A percentile compares a stretch with the other conserved stretches of the same genome.
phyloP scores from a whole-genome alignment of 306 rosid species.

The Datisca glomerata region DNA sequence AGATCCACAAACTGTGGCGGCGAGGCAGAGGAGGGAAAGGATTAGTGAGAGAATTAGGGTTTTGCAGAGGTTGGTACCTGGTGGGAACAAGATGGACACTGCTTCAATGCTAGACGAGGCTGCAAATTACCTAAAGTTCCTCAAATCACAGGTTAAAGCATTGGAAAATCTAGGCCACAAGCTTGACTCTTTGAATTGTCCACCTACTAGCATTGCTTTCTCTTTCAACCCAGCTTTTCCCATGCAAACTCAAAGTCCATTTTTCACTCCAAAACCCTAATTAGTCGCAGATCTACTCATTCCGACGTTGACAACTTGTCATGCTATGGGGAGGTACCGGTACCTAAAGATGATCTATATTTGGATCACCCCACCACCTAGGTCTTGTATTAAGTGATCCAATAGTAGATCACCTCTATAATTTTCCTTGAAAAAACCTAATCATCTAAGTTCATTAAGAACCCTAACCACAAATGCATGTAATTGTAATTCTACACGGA shows the following conservation, averaged over 20 bases:
- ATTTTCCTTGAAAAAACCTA: too few species aligned
- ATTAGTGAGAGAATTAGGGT: slow-evolving; percentile 81
- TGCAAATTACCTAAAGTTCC: slow-evolving; percentile 83
- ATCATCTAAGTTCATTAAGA: not conserved
- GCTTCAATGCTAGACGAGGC: slow-evolving; percentile 98
- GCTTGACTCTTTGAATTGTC: slow-evolving; percentile 44
- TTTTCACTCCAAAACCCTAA: slow-evolving; percentile 29
- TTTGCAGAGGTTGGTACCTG: slow-evolving; percentile 87
- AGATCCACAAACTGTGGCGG: slow-evolving; percentile 97
- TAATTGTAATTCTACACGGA: not conserved
- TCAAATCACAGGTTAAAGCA: slow-evolving; percentile 71
- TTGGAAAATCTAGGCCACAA: slow-evolving; percentile 66
- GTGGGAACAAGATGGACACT: slow-evolving; percentile 95
- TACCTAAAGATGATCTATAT: too few species aligned
- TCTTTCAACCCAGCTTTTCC: slow-evolving; percentile 87
- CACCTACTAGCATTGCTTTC: slow-evolving; percentile 52
- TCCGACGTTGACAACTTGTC: too few species aligned
- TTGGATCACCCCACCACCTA: too few species aligned
- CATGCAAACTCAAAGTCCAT: slow-evolving; percentile 37
- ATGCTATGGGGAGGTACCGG: too few species aligned
- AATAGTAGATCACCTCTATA: too few species aligned
- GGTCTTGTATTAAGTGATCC: too few species aligned
- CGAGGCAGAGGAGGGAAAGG: slow-evolving; percentile 87
- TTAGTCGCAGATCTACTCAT: too few species aligned
- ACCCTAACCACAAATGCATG: not conserved